A percentile compares a stretch with the other conserved stretches of the same genome.
Conservation (phyloP, 805 yeast genomes). For the Yueomyces sinensis region DNA sequence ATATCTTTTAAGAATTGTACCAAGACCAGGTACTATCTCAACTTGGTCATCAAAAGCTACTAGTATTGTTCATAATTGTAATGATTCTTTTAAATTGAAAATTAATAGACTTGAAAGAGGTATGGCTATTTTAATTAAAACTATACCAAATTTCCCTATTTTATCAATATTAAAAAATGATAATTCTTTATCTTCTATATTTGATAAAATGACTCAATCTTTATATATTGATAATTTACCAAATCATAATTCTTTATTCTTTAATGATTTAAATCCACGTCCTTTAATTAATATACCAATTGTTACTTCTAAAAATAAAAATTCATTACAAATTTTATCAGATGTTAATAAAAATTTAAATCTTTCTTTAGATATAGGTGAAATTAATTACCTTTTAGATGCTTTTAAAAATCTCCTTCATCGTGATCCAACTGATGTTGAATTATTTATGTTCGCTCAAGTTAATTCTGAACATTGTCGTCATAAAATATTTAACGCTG, state of each 20-base stretch:
- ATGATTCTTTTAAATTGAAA: conserved; percentile 49
- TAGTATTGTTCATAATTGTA: conserved; percentile 82
- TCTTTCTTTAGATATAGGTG: conserved; percentile 88
- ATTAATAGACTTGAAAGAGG: conserved; percentile 90
- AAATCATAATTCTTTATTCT: conserved; percentile 54
- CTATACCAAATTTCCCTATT: conserved; percentile 59
- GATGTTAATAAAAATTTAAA: conserved; percentile 78
- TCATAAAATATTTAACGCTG: conserved; percentile 96
- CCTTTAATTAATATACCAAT: conserved; percentile 70
- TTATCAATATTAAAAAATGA: conserved; percentile 38
- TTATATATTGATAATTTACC: conserved; percentile 52
- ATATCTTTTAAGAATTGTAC: conserved; percentile 62
- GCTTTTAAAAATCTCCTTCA: conserved; percentile 68
- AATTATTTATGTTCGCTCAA: conserved; percentile 97
- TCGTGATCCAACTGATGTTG: conserved; percentile 95
- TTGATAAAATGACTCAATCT: conserved; percentile 90
- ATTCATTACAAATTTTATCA: conserved; percentile 41
- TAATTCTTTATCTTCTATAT: conserved; percentile 55
- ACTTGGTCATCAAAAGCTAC: conserved; percentile 99
- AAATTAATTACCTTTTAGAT: conserved; percentile 71
- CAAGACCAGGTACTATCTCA: conserved; percentile 92
- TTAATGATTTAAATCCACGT: conserved; percentile 65
- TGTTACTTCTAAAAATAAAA: conserved; percentile 19
- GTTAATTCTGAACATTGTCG: conserved; percentile 99
- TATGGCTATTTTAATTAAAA: conserved; percentile 54